Percentiles rank a stretch among this genome's conserved stretches.
Evolutionary conservation across 2,329 filamentous ascomycete genomes (phyloP).

Genomic region (Lachnellula subtilissima): DNA sequence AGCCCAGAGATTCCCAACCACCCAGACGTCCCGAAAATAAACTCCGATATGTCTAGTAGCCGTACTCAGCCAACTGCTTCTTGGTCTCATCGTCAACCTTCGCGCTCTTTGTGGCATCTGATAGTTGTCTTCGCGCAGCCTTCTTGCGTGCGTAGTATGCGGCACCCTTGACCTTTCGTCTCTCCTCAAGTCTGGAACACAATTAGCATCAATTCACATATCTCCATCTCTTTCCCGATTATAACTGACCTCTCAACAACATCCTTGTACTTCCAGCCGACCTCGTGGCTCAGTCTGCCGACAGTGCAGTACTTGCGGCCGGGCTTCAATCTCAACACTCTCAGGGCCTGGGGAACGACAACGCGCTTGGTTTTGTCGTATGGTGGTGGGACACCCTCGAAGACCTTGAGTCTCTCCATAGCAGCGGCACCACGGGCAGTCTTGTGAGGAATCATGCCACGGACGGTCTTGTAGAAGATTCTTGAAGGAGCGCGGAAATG

Average conservation of each 20-base stretch:
- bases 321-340: slow-evolving; percentile 94
- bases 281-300: slow-evolving; percentile 95
- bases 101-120: slow-evolving; percentile 89
- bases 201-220: slow-evolving; percentile 18
- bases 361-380: slow-evolving; percentile 99
- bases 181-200: slow-evolving; percentile 81
- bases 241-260: slow-evolving; percentile 87
- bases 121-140: slow-evolving; percentile 83
- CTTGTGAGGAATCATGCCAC: slow-evolving; percentile 99
- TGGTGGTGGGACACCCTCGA: slow-evolving; percentile 97
- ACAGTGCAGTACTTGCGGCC: slow-evolving; percentile 99
- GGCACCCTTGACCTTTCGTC: slow-evolving; percentile 97
- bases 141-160: slow-evolving; percentile 99
- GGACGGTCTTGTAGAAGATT: slow-evolving; percentile 99
- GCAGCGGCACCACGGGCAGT: slow-evolving; percentile 94
- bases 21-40: slow-evolving; percentile 21
- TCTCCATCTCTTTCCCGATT: slow-evolving; percentile 2
- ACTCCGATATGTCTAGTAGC: slow-evolving; percentile 64
- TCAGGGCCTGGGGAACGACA: slow-evolving; percentile 96
- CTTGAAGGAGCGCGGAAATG: slow-evolving; percentile 98
- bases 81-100: slow-evolving; percentile 81
- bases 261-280: slow-evolving; percentile 99
- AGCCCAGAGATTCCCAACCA: slow-evolving; percentile 18
- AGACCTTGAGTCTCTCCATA: slow-evolving; percentile 98
- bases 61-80: slow-evolving; percentile 81